Conservation (phyloP, 768 basidiomycete genomes). For the Amanita brunnescens region DNA sequence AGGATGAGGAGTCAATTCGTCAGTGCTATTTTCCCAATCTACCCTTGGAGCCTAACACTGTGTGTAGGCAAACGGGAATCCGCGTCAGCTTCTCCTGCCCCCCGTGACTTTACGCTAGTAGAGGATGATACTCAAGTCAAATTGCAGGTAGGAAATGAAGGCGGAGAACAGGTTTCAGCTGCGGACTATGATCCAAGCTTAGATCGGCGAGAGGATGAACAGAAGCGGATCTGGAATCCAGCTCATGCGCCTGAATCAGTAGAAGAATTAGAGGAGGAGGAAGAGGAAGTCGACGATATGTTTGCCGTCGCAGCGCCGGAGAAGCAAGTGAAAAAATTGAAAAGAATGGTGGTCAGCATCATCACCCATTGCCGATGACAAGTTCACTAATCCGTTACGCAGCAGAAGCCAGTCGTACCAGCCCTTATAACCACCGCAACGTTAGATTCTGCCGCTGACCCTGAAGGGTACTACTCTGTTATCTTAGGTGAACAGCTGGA, state of each 20-base stretch:
- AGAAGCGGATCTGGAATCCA: slow-evolving; percentile 47
- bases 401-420: slow-evolving; percentile 44
- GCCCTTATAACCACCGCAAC: slow-evolving; percentile 61
- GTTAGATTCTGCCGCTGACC: slow-evolving; percentile 84
- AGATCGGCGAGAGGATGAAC: slow-evolving; percentile 81
- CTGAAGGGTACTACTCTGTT: slow-evolving; percentile 93
- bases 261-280: slow-evolving; percentile 58
- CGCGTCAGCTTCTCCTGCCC: slow-evolving; percentile 49
- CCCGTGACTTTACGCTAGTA: slow-evolving; percentile 54
- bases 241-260: slow-evolving; percentile 33
- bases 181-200: slow-evolving; percentile 81
- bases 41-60: background rate
- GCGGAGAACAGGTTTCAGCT: slow-evolving; percentile 70
- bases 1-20: slow-evolving; percentile 9
- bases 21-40: slow-evolving; percentile 10
- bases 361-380: background rate
- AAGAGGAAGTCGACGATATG: slow-evolving; percentile 94
- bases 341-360: slow-evolving; percentile 39
- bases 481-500: slow-evolving; percentile 93
- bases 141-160: slow-evolving; percentile 34
- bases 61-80: slow-evolving; percentile 41
- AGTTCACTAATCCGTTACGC: background rate
- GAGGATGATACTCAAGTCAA: slow-evolving; percentile 38
- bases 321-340: slow-evolving; percentile 54
- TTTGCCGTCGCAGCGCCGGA: slow-evolving; percentile 56